Evolutionary conservation across 805 yeast species (phyloP), one percentile per base, ranked within the genome.

Genomic region (Ogataea minuta): DNA sequence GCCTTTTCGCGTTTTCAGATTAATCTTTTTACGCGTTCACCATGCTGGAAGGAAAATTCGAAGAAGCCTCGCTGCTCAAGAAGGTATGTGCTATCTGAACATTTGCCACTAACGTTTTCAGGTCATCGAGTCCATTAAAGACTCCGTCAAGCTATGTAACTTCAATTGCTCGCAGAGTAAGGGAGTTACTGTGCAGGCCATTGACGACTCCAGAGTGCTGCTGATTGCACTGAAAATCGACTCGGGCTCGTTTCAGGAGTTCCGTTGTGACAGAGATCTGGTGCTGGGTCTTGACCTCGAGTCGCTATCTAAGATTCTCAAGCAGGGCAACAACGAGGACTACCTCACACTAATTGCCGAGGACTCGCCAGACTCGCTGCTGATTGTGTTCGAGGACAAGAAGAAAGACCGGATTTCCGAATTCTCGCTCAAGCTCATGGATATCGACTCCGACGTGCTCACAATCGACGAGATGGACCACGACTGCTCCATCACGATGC

Each of bases 1-100:
- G 7, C 21, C 31, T 34, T 37, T 31, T 37, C 41, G 41, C 41
- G 41, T 37, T 37, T 37, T 37, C 26, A 19, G 21, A 19, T 19
- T 26, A 20, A 13, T 23, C 17, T 26, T 23, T 23, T 16, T 27
- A 31, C 41, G 41, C 35, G 37, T 39, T 25, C 24, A 34, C 16
- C 33, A 93, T 93, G 98, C 79, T 93, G 70, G 99, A 93, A 79
- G 98, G 96, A 52, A 90, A 89, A 72, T 86, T 93, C 54, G 91
- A 84, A 56, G 90, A 89, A 71, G 96, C 98, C 39, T 76, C 90
- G 42, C 76, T 89, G 50, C 78, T 93, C 62, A 93, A 93, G 68
- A 89, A 85, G 66, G 76, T 74, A 56, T 20, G 72, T 63, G 6
- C 6, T 11, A 10, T 12, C 14, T 11, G 10, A 14, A 11, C 17